These are phyloP conservation scores for Dendrothele bispora DNA, from an alignment of 768 basidiomycete species.

Conservation along the genomic window DNA sequence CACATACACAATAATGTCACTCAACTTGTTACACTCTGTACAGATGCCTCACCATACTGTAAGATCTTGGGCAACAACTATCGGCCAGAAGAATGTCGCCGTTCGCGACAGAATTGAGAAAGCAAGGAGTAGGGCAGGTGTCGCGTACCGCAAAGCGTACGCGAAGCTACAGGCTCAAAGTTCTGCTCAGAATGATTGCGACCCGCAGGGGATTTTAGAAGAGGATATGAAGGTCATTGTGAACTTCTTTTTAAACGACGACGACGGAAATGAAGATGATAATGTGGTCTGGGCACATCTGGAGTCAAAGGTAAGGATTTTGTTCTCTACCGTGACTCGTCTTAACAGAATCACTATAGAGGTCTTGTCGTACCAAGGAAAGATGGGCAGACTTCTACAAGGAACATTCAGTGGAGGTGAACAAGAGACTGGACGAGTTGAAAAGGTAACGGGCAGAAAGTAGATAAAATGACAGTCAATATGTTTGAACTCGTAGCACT, in stretches of 20 bases:
- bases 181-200: too few relatives aligned
- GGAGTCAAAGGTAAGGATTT: slow-evolving; percentile 42
- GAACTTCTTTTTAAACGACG: slow-evolving; percentile 48
- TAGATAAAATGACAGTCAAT: too few relatives aligned
- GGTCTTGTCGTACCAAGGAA: slow-evolving; percentile 9
- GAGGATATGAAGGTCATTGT: slow-evolving; percentile 52
- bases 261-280: slow-evolving; percentile 24
- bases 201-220: slow-evolving; percentile 15
- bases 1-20: background rate
- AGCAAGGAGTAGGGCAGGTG: slow-evolving; percentile 49
- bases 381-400: slow-evolving; percentile 55
- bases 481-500: too few relatives aligned
- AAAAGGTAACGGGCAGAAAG: slow-evolving; percentile 31
- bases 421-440: too few relatives aligned
- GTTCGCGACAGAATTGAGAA: slow-evolving; percentile 41
- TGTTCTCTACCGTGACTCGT: too few relatives aligned
- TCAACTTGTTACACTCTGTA: background rate
- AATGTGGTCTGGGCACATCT: slow-evolving; percentile 52
- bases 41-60: slow-evolving; percentile 63
- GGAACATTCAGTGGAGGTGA: slow-evolving; percentile 40
- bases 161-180: too few relatives aligned
- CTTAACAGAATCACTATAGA: slow-evolving; percentile 3
- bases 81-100: too few relatives aligned
- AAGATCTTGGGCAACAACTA: slow-evolving; percentile 49
- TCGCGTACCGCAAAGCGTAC: slow-evolving; percentile 52